Base-by-base conservation (phyloP, 140 eudicot species). In the Senecio squalidus region DNA sequence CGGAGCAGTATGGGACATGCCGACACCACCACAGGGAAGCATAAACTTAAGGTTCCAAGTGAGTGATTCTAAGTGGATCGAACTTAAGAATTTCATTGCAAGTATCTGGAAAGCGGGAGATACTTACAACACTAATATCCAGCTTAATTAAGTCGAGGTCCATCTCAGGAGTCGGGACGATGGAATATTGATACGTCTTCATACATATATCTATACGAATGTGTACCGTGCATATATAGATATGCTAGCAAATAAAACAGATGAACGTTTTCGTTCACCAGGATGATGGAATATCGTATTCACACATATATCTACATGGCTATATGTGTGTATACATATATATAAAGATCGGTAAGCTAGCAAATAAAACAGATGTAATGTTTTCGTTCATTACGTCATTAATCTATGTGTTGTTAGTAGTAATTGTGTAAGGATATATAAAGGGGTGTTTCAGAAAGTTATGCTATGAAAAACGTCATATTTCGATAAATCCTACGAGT, bases 1-100 rank as follows among this genome's bases (percentile, higher is more conserved):
- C 47, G 94, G 94, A 6, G 94, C 83, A 34, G 89, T 81, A 55
- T 85, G 85, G 83, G 89, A 85, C 62, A 78, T 78, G 74, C 68
- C 84, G 1, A 85, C 66, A 54, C 89, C 89, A 72, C 86, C 94
- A 55, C 43, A 20, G 15, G 94, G 89, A 39, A 67, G 72, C 9
- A 63, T 75, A 25, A 69, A 47, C 51, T 60, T 84, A 43, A 75
- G 94, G 69, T 64, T 80, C 49, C 80, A 71, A 67, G 80, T 78
- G 53, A 80, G 80, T 54, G 77, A 74, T 52, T 69, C 60, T 16
- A 74, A 60, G 40, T 78, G 82, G 82, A 68, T 82, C 27, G 72
- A 75, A 36, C 78, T 75, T 9, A 75, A 49, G 51, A 25, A 55
- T 52, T 71, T 76, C 28, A 40, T 78, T 60, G 63, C 89, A 28